Conservation (phyloP, 2,329 filamentous ascomycete species). For the Plenodomus tracheiphilus region DNA sequence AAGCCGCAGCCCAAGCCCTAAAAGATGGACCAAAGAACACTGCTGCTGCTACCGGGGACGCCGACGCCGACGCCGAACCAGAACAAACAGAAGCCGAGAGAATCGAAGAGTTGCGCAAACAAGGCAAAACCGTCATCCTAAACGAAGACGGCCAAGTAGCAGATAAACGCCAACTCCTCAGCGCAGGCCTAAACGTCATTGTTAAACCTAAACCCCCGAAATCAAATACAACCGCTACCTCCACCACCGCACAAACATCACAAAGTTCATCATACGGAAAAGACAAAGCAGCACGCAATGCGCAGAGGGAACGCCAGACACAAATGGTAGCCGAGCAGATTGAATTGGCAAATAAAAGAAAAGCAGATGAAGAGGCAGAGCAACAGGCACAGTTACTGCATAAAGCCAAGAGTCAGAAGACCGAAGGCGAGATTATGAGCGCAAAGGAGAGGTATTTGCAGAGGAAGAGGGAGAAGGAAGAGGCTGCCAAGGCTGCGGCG, state of each 20-base stretch:
- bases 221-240: conserved; percentile 22
- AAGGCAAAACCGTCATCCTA: conserved; percentile 65
- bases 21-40: conserved; percentile 38
- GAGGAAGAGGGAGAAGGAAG: conserved; percentile 74
- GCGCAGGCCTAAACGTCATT: conserved; percentile 73
- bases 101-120: conserved; percentile 69
- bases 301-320: conserved; percentile 74
- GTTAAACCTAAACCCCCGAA: conserved; percentile 60
- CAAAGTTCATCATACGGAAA: conserved; percentile 1
- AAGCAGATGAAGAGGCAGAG: conserved; percentile 69
- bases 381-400: conserved; percentile 66
- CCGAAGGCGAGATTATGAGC: conserved; percentile 72
- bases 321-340: conserved; percentile 79
- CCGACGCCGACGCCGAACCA: conserved; percentile 35
- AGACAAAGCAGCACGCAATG: conserved; percentile 57
- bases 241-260: conserved; percentile 14
- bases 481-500: conserved; percentile 65
- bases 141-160: conserved; percentile 84
- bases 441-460: conserved; percentile 80
- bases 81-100: conserved; percentile 61
- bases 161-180: conserved; percentile 79
- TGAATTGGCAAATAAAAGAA: conserved; percentile 71
- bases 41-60: conserved; percentile 2
- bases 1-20: conserved; percentile 59
- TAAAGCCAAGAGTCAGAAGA: conserved; percentile 76